Conservation (phyloP, 441 rosid genomes). For the Dalechampia spathulata region DNA sequence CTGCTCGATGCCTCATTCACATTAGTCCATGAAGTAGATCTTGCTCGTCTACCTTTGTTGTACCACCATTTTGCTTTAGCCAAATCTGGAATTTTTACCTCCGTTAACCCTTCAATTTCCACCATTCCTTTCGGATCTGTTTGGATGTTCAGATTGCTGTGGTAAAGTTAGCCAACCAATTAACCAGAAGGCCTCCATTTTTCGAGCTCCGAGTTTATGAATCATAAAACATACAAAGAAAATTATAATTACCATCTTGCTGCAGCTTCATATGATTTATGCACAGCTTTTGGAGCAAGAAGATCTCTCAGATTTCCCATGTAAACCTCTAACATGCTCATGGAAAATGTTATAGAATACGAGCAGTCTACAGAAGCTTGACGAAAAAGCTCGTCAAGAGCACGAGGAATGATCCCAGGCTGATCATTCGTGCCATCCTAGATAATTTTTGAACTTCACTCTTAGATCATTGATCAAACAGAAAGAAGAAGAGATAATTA, state of each 20-base stretch:
- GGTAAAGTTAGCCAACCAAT: conserved; percentile 14
- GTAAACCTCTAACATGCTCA: conserved; percentile 94
- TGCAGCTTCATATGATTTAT: conserved; percentile 32
- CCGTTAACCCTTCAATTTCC: conserved; percentile 76
- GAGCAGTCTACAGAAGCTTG: conserved; percentile 40
- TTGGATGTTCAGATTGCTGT: conserved; percentile 85
- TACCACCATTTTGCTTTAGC: conserved; percentile 82
- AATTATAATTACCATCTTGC: conserved; percentile 39
- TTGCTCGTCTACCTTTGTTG: conserved; percentile 54
- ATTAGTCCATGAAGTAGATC: conserved; percentile 81
- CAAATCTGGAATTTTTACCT: conserved; percentile 48
- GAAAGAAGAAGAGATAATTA: neutral
- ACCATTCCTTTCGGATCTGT: conserved; percentile 70
- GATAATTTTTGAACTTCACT: conserved; percentile 9
- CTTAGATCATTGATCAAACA: neutral
- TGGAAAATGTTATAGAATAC: conserved; percentile 46
- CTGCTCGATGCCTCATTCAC: conserved; percentile 91
- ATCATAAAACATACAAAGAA: neutral
- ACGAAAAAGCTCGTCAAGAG: conserved; percentile 56
- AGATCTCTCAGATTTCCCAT: conserved; percentile 78
- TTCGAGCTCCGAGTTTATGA: neutral
- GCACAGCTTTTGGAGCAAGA: conserved; percentile 48
- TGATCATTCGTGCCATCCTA: conserved; percentile 68
- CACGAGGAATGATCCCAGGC: conserved; percentile 75
- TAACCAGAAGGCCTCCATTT: neutral